These are phyloP conservation scores for Talaromyces sp. DNA, from an alignment of 2,329 filamentous ascomycete genomes.

Conservation along the genomic window DNA sequence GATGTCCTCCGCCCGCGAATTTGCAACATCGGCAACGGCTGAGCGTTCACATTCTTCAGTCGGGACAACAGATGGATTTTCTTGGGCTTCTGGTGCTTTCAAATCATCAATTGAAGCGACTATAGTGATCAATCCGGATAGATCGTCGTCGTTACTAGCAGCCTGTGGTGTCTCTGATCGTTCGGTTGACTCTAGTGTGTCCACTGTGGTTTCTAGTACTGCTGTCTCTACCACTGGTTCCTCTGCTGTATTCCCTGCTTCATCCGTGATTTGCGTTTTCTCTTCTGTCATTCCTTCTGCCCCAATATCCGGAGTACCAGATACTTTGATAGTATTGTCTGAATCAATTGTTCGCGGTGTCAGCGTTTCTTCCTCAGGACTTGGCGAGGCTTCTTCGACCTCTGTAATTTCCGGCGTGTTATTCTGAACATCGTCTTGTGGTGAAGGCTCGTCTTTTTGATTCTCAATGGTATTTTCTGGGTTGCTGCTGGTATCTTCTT, in stretches of 20 bases:
- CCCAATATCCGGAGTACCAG: not conserved
- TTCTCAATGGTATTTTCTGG: not conserved
- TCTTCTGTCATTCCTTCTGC: not conserved
- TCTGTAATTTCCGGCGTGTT: not conserved
- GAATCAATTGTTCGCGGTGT: conserved; percentile 1
- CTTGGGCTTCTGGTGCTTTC: not conserved
- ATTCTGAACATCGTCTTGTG: not conserved
- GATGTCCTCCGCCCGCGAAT: not conserved
- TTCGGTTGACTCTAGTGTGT: not conserved
- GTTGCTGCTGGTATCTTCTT: not conserved
- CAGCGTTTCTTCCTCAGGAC: not conserved
- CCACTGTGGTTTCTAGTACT: not conserved
- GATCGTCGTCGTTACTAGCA: not conserved
- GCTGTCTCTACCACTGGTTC: not conserved
- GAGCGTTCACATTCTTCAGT: not conserved
- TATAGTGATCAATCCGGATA: not conserved
- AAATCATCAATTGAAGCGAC: not conserved
- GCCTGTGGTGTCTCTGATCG: not conserved
- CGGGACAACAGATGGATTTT: not conserved
- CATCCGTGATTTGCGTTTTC: not conserved
- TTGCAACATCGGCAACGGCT: not conserved
- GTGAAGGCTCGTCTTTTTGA: not conserved
- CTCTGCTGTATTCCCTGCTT: not conserved
- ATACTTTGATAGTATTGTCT: not conserved
- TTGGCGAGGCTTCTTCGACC: not conserved